Percentiles rank a stretch among this genome's conserved stretches.
phyloP scores from a whole-genome alignment of 1,284 basidiomycete genomes.

The Mycosarcoma mackinlayi region DNA sequence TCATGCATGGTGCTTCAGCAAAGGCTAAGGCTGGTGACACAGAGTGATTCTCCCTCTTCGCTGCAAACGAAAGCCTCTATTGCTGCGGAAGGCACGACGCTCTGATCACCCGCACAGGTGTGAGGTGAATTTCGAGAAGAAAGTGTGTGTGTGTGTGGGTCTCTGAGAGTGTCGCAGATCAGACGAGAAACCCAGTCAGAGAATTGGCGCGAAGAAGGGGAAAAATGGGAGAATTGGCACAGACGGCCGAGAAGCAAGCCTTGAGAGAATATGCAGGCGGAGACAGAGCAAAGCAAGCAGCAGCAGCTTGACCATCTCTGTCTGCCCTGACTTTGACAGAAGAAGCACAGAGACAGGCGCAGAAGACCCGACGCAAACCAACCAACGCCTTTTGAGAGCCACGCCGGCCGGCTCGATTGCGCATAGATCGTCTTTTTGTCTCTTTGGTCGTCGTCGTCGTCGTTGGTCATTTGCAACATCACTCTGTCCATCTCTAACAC shows the following conservation, averaged over 20 bases:
- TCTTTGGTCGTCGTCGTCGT: conserved; percentile 15
- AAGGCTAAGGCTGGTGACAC: too few relatives aligned
- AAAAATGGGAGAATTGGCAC: background rate
- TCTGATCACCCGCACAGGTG: conserved; percentile 10
- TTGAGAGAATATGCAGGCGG: conserved; percentile 13
- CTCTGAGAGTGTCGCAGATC: background rate
- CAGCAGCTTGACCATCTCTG: too few relatives aligned
- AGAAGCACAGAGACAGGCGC: conserved; percentile 23
- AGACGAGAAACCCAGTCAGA: conserved; percentile 1
- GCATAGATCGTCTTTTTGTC: conserved; percentile 3
- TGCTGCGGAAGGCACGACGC: too few relatives aligned
- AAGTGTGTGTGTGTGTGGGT: background rate
- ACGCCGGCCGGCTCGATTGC: background rate
- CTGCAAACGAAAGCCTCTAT: too few relatives aligned
- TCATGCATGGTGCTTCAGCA: too few relatives aligned
- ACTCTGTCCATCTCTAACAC: conserved; percentile 8
- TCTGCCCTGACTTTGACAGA: too few relatives aligned
- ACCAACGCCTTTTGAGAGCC: background rate
- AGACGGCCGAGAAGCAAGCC: conserved; percentile 1
- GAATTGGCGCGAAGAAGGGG: background rate
- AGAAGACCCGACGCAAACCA: background rate
- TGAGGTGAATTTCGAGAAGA: too few relatives aligned
- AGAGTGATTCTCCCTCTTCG: too few relatives aligned
- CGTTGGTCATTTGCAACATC: conserved; percentile 8
- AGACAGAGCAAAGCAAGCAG: conserved; percentile 18